These are phyloP conservation scores for Phaffomyces thermotolerans DNA, from an alignment of 805 yeast species.

Conservation along the genomic window DNA sequence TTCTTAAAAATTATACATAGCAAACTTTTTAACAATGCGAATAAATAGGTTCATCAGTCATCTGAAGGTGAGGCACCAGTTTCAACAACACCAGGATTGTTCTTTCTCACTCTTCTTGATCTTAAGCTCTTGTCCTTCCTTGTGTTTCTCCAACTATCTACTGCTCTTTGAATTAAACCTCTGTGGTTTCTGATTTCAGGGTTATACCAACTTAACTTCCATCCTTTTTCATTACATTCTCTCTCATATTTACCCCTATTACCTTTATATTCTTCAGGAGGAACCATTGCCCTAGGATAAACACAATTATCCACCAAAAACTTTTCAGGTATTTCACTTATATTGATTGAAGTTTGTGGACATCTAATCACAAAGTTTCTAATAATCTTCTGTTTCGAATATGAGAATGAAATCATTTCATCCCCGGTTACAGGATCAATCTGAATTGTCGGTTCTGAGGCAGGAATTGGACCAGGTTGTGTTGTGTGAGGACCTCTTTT, in stretches of 20 bases:
- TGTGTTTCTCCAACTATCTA: slow-evolving; percentile 45
- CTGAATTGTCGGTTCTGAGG: slow-evolving; percentile 20
- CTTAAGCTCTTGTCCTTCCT: slow-evolving; percentile 33
- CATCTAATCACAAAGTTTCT: slow-evolving; percentile 20
- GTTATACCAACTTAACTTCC: slow-evolving; percentile 38
- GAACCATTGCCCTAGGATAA: slow-evolving; percentile 41
- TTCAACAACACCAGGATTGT: neutral
- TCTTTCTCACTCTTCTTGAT: slow-evolving; percentile 33
- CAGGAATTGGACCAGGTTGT: slow-evolving; percentile 31
- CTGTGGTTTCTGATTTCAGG: slow-evolving; percentile 35
- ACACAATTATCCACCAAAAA: slow-evolving; percentile 37
- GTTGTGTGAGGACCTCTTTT: slow-evolving; percentile 14
- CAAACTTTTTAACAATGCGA: too few relatives aligned
- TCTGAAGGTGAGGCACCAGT: too few relatives aligned
- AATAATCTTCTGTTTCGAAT: slow-evolving; percentile 26
- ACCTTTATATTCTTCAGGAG: slow-evolving; percentile 35
- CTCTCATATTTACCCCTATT: slow-evolving; percentile 40
- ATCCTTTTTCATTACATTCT: slow-evolving; percentile 41
- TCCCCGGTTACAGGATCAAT: slow-evolving; percentile 23
- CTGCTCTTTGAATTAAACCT: slow-evolving; percentile 45
- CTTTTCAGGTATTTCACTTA: slow-evolving; percentile 19
- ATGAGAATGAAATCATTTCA: slow-evolving; percentile 25
- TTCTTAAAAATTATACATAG: too few relatives aligned
- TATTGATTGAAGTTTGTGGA: slow-evolving; percentile 11
- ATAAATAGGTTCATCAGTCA: too few relatives aligned